phyloP scores from a whole-genome alignment of 176 grass and related monocot species.

The Rhynchospora breviuscula region DNA sequence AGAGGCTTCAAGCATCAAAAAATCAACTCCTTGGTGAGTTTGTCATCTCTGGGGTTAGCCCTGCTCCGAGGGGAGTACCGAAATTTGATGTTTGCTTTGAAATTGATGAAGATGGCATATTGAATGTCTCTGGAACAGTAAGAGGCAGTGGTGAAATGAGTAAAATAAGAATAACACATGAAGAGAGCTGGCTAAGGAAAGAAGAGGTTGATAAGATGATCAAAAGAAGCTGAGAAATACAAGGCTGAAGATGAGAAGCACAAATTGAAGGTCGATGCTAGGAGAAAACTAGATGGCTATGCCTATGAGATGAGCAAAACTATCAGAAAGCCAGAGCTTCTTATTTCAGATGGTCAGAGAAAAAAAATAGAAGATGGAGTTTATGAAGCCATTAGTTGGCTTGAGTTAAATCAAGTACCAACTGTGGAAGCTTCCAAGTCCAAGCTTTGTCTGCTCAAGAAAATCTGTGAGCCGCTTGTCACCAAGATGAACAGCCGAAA shows the following conservation, averaged over 20 bases:
- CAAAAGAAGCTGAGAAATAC: slow-evolving; percentile 15
- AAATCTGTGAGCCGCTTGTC: neutral
- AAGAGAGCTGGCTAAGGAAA: slow-evolving; percentile 10
- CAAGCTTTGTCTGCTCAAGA: neutral
- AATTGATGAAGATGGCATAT: slow-evolving; percentile 27
- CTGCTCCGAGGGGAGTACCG: slow-evolving; percentile 3
- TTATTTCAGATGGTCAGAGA: neutral
- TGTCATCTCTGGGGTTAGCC: slow-evolving; percentile 10
- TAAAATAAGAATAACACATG: slow-evolving; percentile 16
- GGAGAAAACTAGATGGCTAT: neutral
- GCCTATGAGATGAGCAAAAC: neutral
- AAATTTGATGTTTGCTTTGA: slow-evolving; percentile 21
- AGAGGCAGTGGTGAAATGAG: neutral
- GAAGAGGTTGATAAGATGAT: slow-evolving; percentile 30
- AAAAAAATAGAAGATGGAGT: neutral
- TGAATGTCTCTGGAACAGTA: slow-evolving; percentile 9
- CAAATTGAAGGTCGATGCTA: neutral
- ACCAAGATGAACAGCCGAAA: neutral
- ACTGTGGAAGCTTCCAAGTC: neutral
- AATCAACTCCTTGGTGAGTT: slow-evolving; percentile 19
- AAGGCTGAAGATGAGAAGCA: slow-evolving; percentile 5
- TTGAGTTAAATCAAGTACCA: neutral
- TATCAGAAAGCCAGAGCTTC: neutral
- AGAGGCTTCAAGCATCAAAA: neutral
- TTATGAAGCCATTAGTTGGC: neutral